Percentiles rank a stretch among this genome's conserved stretches.
Conservation (phyloP, 176 grass and related monocot genomes). For the Microstegium vimineum region DNA sequence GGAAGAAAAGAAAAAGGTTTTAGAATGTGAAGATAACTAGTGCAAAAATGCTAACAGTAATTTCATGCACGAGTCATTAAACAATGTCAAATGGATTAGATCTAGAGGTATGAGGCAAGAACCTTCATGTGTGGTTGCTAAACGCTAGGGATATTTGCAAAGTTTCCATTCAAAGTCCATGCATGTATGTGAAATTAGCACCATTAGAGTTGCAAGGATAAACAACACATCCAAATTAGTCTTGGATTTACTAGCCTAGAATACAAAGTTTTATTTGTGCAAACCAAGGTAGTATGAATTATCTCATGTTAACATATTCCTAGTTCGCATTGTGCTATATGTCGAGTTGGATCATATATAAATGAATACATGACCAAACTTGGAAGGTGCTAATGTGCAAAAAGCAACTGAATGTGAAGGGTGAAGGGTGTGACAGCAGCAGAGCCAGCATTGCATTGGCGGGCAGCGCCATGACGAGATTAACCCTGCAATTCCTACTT, state of each 20-base stretch:
- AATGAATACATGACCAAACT: neutral
- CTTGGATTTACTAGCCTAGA: neutral
- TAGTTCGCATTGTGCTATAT: neutral
- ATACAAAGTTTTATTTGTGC: neutral
- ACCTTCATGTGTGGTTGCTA: constrained; percentile 13
- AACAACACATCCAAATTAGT: neutral
- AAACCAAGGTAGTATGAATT: neutral
- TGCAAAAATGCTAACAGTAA: neutral
- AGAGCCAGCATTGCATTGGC: neutral
- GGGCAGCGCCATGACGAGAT: too few species aligned
- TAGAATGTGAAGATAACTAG: neutral
- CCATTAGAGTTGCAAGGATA: neutral
- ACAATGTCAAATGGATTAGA: neutral
- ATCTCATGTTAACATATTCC: neutral
- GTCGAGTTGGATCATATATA: neutral
- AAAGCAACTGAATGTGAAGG: constrained; percentile 11
- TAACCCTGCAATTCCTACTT: neutral
- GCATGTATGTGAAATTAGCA: neutral
- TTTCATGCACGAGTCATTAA: constrained; percentile 3
- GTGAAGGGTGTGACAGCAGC: neutral
- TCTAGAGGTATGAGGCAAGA: neutral
- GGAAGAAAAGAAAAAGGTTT: neutral
- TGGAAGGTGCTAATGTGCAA: neutral
- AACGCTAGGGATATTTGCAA: neutral
- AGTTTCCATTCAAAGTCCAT: neutral